Percentiles rank a stretch among this genome's conserved stretches.
Evolutionary conservation across 1,284 basidiomycete genomes (phyloP).

Genomic region (Thecaphora frezii): DNA sequence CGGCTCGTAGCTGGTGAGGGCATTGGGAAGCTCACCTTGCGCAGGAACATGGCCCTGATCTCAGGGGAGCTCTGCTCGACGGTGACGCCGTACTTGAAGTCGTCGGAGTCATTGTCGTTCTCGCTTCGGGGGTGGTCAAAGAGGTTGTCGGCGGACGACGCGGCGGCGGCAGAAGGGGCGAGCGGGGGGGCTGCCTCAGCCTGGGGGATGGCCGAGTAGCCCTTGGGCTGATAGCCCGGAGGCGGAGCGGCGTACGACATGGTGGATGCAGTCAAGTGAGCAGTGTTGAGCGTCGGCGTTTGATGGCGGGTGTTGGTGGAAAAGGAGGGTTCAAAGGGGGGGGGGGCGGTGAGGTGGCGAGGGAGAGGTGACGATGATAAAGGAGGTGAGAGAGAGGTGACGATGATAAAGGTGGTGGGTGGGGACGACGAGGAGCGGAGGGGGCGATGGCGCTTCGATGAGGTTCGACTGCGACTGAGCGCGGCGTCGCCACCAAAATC

Average conservation of each 20-base stretch:
- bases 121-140: slow-evolving; percentile 23
- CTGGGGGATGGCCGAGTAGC: slow-evolving; percentile 25
- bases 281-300: neutral
- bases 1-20: too few relatives aligned
- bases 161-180: slow-evolving; percentile 19
- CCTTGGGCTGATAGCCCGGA: slow-evolving; percentile 21
- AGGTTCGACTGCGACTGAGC: too few relatives aligned
- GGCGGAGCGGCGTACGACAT: slow-evolving; percentile 20
- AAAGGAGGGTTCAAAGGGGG: too few relatives aligned
- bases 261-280: neutral
- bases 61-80: slow-evolving; percentile 55
- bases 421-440: too few relatives aligned
- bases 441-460: too few relatives aligned
- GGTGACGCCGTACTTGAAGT: slow-evolving; percentile 56
- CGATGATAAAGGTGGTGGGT: too few relatives aligned
- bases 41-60: slow-evolving; percentile 52
- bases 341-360: too few relatives aligned
- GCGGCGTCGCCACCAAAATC: too few relatives aligned
- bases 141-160: slow-evolving; percentile 14
- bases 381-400: too few relatives aligned
- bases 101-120: slow-evolving; percentile 49
- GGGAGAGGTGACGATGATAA: too few relatives aligned
- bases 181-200: neutral
- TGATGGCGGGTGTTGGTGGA: neutral
- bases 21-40: too few relatives aligned